Evolutionary conservation across 2,329 filamentous ascomycete genomes (phyloP), one percentile per base, ranked within the genome.

Genomic region (Metarhizium guizhouense): DNA sequence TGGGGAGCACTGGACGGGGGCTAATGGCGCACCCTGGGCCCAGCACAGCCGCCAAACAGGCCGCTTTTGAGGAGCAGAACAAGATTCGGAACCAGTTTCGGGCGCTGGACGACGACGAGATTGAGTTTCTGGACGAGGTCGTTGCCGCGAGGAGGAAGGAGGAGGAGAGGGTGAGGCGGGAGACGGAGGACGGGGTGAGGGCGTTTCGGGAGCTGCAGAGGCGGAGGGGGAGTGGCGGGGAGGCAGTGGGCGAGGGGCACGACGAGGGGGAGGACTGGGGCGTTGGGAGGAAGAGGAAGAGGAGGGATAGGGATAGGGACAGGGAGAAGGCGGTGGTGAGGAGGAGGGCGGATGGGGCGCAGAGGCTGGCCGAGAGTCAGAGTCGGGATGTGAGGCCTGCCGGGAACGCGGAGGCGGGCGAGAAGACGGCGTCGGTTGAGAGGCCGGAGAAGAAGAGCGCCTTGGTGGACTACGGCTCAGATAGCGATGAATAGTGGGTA

Each of bases 31-130:
- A 6, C n/a, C n/a, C 6, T 16, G 13, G 40, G 40, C n/a, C 14
- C 2, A 20, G 16, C 42, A 14, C 56, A 87, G 88, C 85, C 60
- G 87, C 87, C 56, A 93, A 92, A 70, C 87, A 93, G 72, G 88
- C 88, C 20, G 87, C 85, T 8, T 90, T 91, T 68, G 88, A 91
- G 68, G 88, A 93, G 69, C 78, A 85, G 59, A 80, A 79, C 59
- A 80, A 80, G 60, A 74, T 93, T 53, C 82, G 83, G 65, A 88
- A 93, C 64, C 89, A 93, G 72, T 92, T 91, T 67, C 82, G 85
- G 43, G 77, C 86, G 3, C 77, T 94, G 34, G 86, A 93, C 66
- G 87, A 90, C 57, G 87, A 91, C 66, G 89, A 93, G 72, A 77
- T 87, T 52, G 87, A 87, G 20, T 93, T 90, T 61, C 72, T 94